Conservation (phyloP, 2,329 filamentous ascomycete species). For the Alternaria tenuissima region DNA sequence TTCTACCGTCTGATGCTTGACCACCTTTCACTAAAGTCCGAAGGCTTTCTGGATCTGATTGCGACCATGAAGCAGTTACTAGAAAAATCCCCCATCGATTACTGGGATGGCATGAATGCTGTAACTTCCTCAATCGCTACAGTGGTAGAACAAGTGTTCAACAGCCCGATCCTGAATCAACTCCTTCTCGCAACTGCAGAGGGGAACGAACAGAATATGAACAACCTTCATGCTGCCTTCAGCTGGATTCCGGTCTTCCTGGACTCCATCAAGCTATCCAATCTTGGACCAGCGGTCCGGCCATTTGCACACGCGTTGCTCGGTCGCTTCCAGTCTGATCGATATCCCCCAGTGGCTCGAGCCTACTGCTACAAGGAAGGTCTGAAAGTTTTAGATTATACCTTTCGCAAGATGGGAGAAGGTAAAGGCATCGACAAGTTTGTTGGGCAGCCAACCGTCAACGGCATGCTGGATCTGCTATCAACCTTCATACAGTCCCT, state of each 20-base stretch:
- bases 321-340: conserved; percentile 65
- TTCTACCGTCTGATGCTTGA: conserved; percentile 68
- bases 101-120: conserved; percentile 87
- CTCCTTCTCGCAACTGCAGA: conserved; percentile 61
- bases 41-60: conserved; percentile 72
- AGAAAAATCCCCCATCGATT: conserved; percentile 77
- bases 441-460: conserved; percentile 52
- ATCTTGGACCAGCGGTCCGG: conserved; percentile 81
- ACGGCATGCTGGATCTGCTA: conserved; percentile 71
- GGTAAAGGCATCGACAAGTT: conserved; percentile 45
- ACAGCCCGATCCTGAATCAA: conserved; percentile 71
- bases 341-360: conserved; percentile 65
- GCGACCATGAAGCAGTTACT: conserved; percentile 75
- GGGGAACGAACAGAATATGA: conserved; percentile 61
- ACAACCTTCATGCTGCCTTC: conserved; percentile 70
- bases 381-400: conserved; percentile 46
- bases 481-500: conserved; percentile 63
- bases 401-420: conserved; percentile 46
- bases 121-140: conserved; percentile 81
- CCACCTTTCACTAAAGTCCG: conserved; percentile 63
- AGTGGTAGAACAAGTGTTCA: conserved; percentile 84
- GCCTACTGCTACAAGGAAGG: conserved; percentile 71
- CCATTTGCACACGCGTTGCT: conserved; percentile 80
- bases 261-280: conserved; percentile 76
- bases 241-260: conserved; percentile 83